These are phyloP conservation scores for Ogataea trehaloabstinens DNA, from an alignment of 805 yeast genomes.

Conservation along the genomic window DNA sequence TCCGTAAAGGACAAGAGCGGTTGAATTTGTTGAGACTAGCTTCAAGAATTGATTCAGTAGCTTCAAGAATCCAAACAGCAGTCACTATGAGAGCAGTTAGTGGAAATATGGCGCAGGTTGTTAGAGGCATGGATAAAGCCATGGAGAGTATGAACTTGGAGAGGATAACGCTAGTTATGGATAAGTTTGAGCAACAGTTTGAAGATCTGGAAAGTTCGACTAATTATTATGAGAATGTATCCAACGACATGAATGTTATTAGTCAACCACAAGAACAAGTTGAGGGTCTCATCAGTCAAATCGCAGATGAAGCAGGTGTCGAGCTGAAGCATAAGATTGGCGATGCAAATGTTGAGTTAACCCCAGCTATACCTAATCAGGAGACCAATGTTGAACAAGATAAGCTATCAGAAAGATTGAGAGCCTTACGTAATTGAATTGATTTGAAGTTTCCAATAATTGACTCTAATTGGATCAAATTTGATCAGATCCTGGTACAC, in stretches of 20 bases:
- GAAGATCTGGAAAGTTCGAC: constrained; percentile 95
- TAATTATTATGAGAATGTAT: constrained; percentile 87
- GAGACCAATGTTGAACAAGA: constrained; percentile 72
- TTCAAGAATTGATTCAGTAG: constrained; percentile 92
- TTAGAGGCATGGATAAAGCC: constrained; percentile 95
- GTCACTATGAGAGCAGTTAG: constrained; percentile 96
- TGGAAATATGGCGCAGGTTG: constrained; percentile 89
- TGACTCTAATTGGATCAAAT: constrained; percentile 29
- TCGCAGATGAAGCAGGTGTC: constrained; percentile 96
- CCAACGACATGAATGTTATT: constrained; percentile 82
- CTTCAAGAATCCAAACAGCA: constrained; percentile 94
- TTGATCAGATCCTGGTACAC: constrained; percentile 51
- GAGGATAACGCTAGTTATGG: constrained; percentile 91
- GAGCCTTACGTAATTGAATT: constrained; percentile 67
- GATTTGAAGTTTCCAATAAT: constrained; percentile 27
- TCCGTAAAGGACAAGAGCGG: constrained; percentile 85
- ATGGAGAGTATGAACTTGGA: constrained; percentile 94
- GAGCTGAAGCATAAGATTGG: constrained; percentile 82
- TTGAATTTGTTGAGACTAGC: constrained; percentile 78
- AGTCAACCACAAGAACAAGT: constrained; percentile 95
- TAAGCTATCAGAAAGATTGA: constrained; percentile 77
- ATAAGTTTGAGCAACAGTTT: constrained; percentile 92
- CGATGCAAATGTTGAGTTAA: constrained; percentile 55
- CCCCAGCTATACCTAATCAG: constrained; percentile 35
- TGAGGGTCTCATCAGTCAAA: constrained; percentile 82